Conservation (phyloP, 1,139 yeast species). For the Pichiaceae sp. region DNA sequence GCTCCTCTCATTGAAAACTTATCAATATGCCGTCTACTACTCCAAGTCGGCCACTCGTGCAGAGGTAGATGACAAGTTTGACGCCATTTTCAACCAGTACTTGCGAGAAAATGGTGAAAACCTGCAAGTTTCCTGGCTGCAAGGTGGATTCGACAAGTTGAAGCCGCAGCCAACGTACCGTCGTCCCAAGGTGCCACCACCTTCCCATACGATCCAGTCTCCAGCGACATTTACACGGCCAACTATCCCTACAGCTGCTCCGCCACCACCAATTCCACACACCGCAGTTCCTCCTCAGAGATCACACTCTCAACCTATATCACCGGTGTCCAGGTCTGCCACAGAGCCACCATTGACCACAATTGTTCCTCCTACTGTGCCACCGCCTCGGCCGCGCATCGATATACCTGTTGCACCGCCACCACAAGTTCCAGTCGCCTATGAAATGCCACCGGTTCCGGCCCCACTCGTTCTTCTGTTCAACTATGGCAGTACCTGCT, state of each 20-base stretch:
- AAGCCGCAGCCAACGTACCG: neutral
- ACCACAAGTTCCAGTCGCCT: neutral
- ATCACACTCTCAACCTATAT: neutral
- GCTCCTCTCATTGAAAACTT: neutral
- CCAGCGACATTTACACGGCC: too few relatives aligned
- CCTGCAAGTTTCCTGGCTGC: slow-evolving; percentile 2
- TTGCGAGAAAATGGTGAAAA: neutral
- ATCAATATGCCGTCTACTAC: slow-evolving; percentile 20
- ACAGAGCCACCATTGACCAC: too few relatives aligned
- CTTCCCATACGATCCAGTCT: neutral
- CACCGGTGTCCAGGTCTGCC: too few relatives aligned
- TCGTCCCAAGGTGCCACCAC: neutral
- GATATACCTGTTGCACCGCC: neutral
- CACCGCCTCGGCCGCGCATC: too few relatives aligned
- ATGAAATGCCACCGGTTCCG: neutral
- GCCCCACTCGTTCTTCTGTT: slow-evolving; percentile 42
- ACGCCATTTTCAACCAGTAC: slow-evolving; percentile 1
- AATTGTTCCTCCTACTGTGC: neutral
- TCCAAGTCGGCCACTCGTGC: neutral
- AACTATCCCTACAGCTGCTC: neutral
- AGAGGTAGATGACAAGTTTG: slow-evolving; percentile 1
- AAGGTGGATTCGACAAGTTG: slow-evolving; percentile 1
- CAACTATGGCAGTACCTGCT: slow-evolving; percentile 88
- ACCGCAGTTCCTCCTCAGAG: neutral
- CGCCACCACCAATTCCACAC: neutral